A percentile compares a stretch with the other conserved stretches of the same genome.
Evolutionary conservation across 257 asterid species (phyloP).

Genomic region (Sherardia arvensis): DNA sequence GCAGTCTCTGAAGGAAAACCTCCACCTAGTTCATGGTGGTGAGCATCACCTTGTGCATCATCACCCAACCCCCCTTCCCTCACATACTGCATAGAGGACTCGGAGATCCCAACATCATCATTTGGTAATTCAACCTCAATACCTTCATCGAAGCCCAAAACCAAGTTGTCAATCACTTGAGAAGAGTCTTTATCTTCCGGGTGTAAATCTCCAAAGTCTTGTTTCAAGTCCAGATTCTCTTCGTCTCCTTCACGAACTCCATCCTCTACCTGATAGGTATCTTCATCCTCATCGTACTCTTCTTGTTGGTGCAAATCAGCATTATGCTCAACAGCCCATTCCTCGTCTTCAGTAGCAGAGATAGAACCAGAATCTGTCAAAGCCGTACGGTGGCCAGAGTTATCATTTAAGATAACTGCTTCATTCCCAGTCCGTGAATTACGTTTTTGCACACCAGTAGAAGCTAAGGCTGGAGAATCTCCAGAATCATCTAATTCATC

Average conservation of each 20-base stretch:
- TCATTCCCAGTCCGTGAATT: slow-evolving; percentile 26
- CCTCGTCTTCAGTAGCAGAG: slow-evolving; percentile 71
- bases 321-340: slow-evolving; percentile 70
- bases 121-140: slow-evolving; percentile 79
- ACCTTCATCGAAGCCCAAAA: slow-evolving; percentile 90
- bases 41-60: slow-evolving; percentile 43
- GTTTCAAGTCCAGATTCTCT: slow-evolving; percentile 49
- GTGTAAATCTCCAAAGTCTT: slow-evolving; percentile 51
- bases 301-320: slow-evolving; percentile 64
- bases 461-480: slow-evolving; percentile 48
- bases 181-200: slow-evolving; percentile 47
- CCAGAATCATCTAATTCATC: slow-evolving; percentile 90
- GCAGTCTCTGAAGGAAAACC: slow-evolving; percentile 23
- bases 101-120: slow-evolving; percentile 58
- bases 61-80: slow-evolving; percentile 36
- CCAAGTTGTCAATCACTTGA: slow-evolving; percentile 52
- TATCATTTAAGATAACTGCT: slow-evolving; percentile 31
- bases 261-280: slow-evolving; percentile 83
- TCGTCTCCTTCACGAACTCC: slow-evolving; percentile 70
- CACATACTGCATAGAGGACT: slow-evolving; percentile 24
- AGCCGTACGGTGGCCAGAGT: slow-evolving; percentile 31
- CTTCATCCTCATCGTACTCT: slow-evolving; percentile 90
- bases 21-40: slow-evolving; percentile 27
- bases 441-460: slow-evolving; percentile 36
- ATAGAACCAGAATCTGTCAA: slow-evolving; percentile 34